Conservation (phyloP, 2,329 filamentous ascomycete species). For the Xylaria sp. region DNA sequence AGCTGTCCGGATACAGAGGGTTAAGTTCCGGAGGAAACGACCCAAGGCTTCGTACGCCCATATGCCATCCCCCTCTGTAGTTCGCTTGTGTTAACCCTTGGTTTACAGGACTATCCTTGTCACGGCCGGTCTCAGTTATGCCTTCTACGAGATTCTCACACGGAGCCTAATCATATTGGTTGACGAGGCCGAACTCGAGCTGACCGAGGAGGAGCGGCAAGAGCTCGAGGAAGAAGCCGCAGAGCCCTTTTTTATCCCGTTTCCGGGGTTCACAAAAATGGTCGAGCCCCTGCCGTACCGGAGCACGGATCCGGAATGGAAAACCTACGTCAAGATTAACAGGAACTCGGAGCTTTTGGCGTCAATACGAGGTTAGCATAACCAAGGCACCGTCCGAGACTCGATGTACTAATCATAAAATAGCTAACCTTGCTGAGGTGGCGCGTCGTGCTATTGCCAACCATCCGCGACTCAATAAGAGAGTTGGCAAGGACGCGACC, state of each 20-base stretch:
- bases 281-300: conserved; percentile 63
- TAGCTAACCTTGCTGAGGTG: conserved; percentile 59
- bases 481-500: conserved; percentile 60
- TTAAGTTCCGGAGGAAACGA: conserved; percentile 46
- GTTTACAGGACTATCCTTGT: conserved; percentile 45
- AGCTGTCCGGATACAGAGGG: conserved; percentile 45
- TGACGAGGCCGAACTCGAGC: conserved; percentile 56
- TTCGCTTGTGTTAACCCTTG: conserved; percentile 7
- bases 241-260: conserved; percentile 67
- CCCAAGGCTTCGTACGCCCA: conserved; percentile 43
- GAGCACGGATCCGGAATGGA: conserved; percentile 71
- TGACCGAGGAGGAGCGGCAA: conserved; percentile 58
- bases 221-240: conserved; percentile 56
- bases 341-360: conserved; percentile 61
- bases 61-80: background rate
- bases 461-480: conserved; percentile 56
- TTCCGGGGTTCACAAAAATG: conserved; percentile 67
- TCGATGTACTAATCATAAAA: conserved; percentile 3
- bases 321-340: conserved; percentile 68
- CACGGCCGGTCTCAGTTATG: conserved; percentile 50
- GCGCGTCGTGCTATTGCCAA: conserved; percentile 56
- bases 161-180: conserved; percentile 55
- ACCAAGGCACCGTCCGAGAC: conserved; percentile 12
- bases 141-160: conserved; percentile 57
- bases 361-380: conserved; percentile 58